phyloP scores from a whole-genome alignment of 2,329 filamentous ascomycete genomes.

The Diaporthe sp. region DNA sequence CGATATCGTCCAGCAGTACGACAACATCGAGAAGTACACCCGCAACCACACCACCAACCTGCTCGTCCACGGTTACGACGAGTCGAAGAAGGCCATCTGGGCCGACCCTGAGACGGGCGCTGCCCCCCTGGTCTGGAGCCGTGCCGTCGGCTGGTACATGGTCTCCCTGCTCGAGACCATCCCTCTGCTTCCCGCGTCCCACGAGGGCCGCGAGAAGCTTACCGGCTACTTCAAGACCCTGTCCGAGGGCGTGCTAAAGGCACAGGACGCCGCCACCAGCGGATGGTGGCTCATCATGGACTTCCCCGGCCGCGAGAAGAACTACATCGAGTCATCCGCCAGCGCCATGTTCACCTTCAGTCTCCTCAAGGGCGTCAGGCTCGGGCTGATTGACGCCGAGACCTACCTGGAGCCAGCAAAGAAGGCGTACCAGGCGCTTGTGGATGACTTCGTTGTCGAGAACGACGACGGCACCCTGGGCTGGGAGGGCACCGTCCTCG shows the following conservation, averaged over 20 bases:
- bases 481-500: constrained; percentile 62
- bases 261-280: constrained; percentile 34
- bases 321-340: constrained; percentile 62
- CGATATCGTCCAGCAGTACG: constrained; percentile 38
- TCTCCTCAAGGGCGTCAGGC: constrained; percentile 54
- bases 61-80: constrained; percentile 69
- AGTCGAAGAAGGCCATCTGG: constrained; percentile 63
- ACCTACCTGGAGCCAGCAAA: constrained; percentile 48
- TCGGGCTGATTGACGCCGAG: constrained; percentile 48
- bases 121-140: constrained; percentile 66
- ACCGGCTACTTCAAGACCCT: constrained; percentile 31
- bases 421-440: constrained; percentile 55
- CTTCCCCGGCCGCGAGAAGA: constrained; percentile 54
- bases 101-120: constrained; percentile 64
- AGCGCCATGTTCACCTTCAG: constrained; percentile 61
- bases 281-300: constrained; percentile 57
- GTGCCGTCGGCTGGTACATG: constrained; percentile 68
- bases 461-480: constrained; percentile 58
- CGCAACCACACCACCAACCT: constrained; percentile 56
- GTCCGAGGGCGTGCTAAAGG: constrained; percentile 30
- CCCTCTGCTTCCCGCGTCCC: constrained; percentile 32
- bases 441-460: constrained; percentile 57
- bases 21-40: constrained; percentile 50
- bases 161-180: constrained; percentile 44
- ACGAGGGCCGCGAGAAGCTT: constrained; percentile 28